Base-by-base conservation (phyloP, 805 yeast species). In the Sugiyamaella marilandica region DNA sequence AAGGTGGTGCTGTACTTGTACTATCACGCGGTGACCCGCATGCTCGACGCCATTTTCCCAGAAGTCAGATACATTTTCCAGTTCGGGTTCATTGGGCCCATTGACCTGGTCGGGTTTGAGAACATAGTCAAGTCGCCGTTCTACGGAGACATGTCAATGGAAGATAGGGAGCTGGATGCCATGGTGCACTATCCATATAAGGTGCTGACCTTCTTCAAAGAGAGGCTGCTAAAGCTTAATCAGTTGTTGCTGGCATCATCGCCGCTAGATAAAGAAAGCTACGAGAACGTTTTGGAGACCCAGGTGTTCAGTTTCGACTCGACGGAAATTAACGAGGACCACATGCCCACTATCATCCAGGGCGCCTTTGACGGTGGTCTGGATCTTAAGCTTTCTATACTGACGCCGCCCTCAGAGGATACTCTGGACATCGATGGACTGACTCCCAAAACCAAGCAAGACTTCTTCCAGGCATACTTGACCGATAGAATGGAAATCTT, bases 11-110 rank as follows among this genome's bases (percentile, higher is more conserved):
- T 71, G 10, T 63, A 62, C 29, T 53, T 66, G 7, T 71, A 67
- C 54, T 71, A 61, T 55, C 71, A 67, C 44, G 71, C 72, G 2
- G 65, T 61, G 3, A 61, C 68, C 11, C 59, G 68, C 14, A 63
- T 68, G 1, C 49, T 71, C 44, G 70, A 65, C 52, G 70, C 73
- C 0, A 57, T 71, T 32, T 69, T 69, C 49, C 68, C 74, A 9
- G 74, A 71, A 52, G 63, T 65, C 2, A 55, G 72, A 39, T 71
- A 69, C 53, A 63, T 65, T 39, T 71, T 67, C 59, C 60, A 67
- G 35, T 61, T 62, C 54, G 68, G 71, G 1, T 71, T 69, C 55
- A 62, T 64, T 49, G 73, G 72, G 3, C 68, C 70, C n/a, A 65
- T 67, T 48, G 71, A 70, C 14, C 59, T 59, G 36, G 59, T 64